Conservation (phyloP, 2,329 filamentous ascomycete species). For the Clonostachys chloroleuca region DNA sequence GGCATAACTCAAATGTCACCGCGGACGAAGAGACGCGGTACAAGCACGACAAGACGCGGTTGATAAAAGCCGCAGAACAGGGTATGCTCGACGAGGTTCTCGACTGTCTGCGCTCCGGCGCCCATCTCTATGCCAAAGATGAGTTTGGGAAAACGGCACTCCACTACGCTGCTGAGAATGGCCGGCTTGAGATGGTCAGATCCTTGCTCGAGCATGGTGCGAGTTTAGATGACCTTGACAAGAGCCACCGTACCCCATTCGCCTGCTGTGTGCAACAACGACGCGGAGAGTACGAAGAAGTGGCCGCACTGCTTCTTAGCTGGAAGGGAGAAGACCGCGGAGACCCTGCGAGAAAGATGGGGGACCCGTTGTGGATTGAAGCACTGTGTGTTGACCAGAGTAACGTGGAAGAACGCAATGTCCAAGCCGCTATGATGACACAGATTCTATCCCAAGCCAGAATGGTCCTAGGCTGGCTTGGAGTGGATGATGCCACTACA, state of each 20-base stretch:
- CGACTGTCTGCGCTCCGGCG: not conserved
- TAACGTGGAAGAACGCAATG: not conserved
- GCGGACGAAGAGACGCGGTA: not conserved
- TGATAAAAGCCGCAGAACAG: not conserved
- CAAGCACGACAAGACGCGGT: not conserved
- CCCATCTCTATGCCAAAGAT: not conserved
- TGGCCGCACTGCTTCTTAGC: not conserved
- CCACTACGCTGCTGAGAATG: not conserved
- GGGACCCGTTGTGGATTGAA: not conserved
- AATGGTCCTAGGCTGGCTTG: not conserved
- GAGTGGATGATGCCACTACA: not conserved
- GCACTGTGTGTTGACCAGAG: not conserved
- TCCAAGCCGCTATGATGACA: not conserved
- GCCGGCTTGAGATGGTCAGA: not conserved
- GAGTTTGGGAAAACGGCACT: not conserved
- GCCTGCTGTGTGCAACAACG: not conserved
- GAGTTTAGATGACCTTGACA: not conserved
- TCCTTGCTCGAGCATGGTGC: not conserved
- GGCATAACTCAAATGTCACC: not conserved
- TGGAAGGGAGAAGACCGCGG: too few species aligned
- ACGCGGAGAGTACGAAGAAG: not conserved
- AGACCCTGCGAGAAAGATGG: not conserved
- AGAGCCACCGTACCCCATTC: not conserved
- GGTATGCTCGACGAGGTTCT: not conserved
- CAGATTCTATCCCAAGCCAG: not conserved